phyloP scores from a whole-genome alignment of 306 rosid species.

The Lotus japonicus region DNA sequence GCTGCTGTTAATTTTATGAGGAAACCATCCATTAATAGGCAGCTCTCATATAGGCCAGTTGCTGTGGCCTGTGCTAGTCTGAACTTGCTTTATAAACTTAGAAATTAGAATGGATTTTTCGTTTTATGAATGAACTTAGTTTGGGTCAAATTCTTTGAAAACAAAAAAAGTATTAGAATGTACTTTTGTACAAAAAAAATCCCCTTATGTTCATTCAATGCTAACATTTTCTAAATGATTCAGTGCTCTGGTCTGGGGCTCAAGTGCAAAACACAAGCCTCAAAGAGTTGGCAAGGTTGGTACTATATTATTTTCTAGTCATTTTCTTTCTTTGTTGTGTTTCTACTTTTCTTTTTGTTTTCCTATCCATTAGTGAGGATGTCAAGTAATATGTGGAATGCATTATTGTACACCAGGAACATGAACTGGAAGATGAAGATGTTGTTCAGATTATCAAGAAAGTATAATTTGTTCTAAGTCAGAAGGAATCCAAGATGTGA shows the following conservation, averaged over 20 bases:
- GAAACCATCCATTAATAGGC: background rate
- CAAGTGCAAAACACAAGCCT: conserved; percentile 94
- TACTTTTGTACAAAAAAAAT: too few species aligned
- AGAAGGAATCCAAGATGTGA: background rate
- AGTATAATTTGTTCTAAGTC: conserved; percentile 36
- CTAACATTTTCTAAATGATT: conserved; percentile 21
- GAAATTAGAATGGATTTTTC: too few species aligned
- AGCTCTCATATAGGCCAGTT: background rate
- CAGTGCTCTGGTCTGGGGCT: conserved; percentile 99
- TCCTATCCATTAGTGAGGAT: background rate
- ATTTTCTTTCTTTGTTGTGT: background rate
- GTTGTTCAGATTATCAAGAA: conserved; percentile 96
- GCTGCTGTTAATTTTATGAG: background rate
- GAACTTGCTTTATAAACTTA: background rate
- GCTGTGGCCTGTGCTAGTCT: background rate
- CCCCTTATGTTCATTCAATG: background rate
- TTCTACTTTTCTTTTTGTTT: background rate
- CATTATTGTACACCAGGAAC: conserved; percentile 52
- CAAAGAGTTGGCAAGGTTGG: conserved; percentile 94
- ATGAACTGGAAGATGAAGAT: conserved; percentile 92
- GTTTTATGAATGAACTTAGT: background rate
- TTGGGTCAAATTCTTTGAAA: background rate
- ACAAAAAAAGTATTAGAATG: background rate
- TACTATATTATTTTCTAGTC: conserved; percentile 7
- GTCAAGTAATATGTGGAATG: conserved; percentile 4